Base-by-base conservation (phyloP, 108 stramenopile genomes). In the Epithemia pelagica region DNA sequence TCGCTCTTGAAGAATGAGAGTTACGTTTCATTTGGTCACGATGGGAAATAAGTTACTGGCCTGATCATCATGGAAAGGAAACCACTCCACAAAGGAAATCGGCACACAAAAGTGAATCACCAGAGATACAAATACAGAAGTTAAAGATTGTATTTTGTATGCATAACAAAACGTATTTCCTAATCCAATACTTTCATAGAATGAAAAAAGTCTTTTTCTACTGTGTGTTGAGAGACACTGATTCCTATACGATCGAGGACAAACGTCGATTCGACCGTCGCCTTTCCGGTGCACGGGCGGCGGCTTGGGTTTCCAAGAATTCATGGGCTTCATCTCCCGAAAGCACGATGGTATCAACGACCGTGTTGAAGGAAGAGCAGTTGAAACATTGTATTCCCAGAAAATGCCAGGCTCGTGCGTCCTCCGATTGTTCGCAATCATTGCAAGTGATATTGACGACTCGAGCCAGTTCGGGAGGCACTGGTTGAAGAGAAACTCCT, bases 391-490 rank as follows among this genome's bases (percentile, higher is more conserved):
- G 83, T 21, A 90, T 83, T 26, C 92, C 87, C 67, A 90, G 61
- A 66, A 88, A 93, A 70, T 93, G 92, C 92, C 92, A 93, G 22
- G 82, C 67, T 51, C 80, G 77, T 60, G 80, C 84, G 55, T 73
- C 65, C 10, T 85, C 78, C 53, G 66, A 73, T 56, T 70, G 65
- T 54, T 87, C 89, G 54, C 92, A 93, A 72, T 93, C 92, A 57
- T 83, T 93, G 67, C 92, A 93, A 1, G 78, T 70, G 31, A 93
- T 86, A 73, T 85, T 82, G 0, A 93, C 92, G 29, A 86, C 87
- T n/a, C 88, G 77, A 18, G 85, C 80, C 72, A 90, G 64, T 60
- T 93, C 87, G 0, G 87, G 75, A 25, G 92, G 92, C 2, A 93
- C 87, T 1, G 87, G 86, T 65, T 93, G 92, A 23, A 89, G 53